phyloP scores from a whole-genome alignment of 257 asterid genomes.

The Handroanthus guayacan region DNA sequence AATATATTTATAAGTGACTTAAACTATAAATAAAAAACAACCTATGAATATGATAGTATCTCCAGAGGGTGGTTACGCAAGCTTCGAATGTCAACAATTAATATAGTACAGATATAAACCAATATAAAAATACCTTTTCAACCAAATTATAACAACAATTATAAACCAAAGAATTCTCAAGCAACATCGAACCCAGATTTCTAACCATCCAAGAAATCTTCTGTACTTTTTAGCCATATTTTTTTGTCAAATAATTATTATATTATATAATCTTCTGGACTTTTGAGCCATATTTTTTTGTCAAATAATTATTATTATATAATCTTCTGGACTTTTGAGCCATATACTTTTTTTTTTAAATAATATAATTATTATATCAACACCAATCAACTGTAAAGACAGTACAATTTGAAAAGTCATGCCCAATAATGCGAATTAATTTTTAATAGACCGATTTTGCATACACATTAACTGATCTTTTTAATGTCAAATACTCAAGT shows the following conservation, averaged over 20 bases:
- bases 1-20: not conserved
- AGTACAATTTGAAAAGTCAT: slow-evolving; percentile 8
- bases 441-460: not conserved
- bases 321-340: no score
- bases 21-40: not conserved
- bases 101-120: slow-evolving; percentile 1
- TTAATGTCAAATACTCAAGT: slow-evolving; percentile 21
- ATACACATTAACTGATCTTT: not conserved
- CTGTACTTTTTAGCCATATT: no score
- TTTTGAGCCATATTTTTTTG: not conserved
- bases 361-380: not conserved
- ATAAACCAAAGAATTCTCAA: not conserved
- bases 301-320: not conserved
- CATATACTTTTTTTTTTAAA: not conserved
- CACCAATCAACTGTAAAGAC: slow-evolving; percentile 12
- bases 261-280: no score
- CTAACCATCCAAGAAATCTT: no score
- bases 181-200: not conserved
- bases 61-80: not conserved
- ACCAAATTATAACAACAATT: not conserved
- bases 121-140: slow-evolving; percentile 8
- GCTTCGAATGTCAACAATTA: slow-evolving; percentile 40
- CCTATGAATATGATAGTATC: no score
- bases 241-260: no score
- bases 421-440: not conserved